Base-by-base conservation (phyloP, 805 yeast species). In the Hanseniaspora singularis region DNA sequence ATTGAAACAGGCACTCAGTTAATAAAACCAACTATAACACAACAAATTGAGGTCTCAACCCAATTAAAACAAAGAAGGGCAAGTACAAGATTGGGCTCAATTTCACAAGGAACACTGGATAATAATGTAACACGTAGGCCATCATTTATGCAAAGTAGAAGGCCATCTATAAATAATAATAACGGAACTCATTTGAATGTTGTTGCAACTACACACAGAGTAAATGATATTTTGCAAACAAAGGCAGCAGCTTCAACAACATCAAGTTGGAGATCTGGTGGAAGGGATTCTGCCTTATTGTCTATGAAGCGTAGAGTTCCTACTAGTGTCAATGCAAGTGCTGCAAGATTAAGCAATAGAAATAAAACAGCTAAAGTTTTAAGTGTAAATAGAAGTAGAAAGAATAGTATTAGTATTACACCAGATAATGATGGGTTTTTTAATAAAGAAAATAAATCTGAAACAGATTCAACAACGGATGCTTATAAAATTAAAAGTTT, bases 401-500 rank as follows among this genome's bases (percentile, higher is more conserved):
- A 42, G 23, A 33, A 49, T 4, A 33, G 33, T 11, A 40, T 37
- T 11, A 44, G 38, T 36, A 33, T 38, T 36, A 23, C 39, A 8
- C 30, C 39, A 16, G 26, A 47, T 34, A 49, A 22, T 47, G 51
- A 28, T 8, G 11, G 10, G 28, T n/a, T n/a, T n/a, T n/a, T n/a
- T n/a, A 26, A 26, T 26, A 8, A 8, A 26, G 28, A 11, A 26
- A 7, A 26, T 11, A 7, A 26, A 8, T 8, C 10, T 11, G 11
- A 26, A 8, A 11, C 7, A 8, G 28, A 26, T 26, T 11, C 28
- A 11, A 8, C 28, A 8, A 8, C 46, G 23, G 33, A 57, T 38
- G 55, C 56, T 32, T 58, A 57, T 41, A 65, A 63, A 34, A 62
- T 71, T 8, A 71, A 53, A 31, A 58, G 51, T 38, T 39, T 65